Evolutionary conservation across 2,329 filamentous ascomycete species (phyloP).

Genomic region (Metarhizium robertsii): DNA sequence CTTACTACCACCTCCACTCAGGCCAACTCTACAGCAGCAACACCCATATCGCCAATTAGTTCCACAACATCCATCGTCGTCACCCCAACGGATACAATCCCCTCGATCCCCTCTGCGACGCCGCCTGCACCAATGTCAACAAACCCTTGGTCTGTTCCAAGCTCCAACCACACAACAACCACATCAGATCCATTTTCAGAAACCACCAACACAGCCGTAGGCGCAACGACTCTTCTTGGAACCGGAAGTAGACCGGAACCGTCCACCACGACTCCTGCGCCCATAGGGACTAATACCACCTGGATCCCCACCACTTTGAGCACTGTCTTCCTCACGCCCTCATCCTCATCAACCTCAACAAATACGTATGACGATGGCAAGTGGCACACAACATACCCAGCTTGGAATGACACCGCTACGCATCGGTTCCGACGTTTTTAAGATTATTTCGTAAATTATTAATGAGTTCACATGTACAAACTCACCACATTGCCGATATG

Average conservation of each 20-base stretch:
- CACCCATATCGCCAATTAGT: not conserved
- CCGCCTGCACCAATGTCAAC: not conserved
- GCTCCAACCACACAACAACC: constrained; percentile 1
- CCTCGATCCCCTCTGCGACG: not conserved
- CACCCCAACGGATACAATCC: not conserved
- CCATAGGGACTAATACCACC: not conserved
- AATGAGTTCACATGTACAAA: not conserved
- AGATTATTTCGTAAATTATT: not conserved
- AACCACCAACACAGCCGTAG: not conserved
- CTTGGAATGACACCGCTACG: constrained; percentile 30
- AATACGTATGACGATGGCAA: constrained; percentile 30
- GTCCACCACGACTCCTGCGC: not conserved
- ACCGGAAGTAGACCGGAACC: not conserved
- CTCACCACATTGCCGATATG: too few relatives aligned
- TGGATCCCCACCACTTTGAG: constrained; percentile 1
- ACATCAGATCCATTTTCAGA: constrained; percentile 1
- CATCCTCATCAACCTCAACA: constrained; percentile 12
- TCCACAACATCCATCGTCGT: not conserved
- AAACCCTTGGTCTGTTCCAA: constrained; percentile 1
- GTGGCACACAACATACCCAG: constrained; percentile 37
- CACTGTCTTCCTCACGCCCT: constrained; percentile 2
- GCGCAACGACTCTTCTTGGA: not conserved
- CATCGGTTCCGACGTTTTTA: not conserved
- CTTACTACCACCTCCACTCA: not conserved
- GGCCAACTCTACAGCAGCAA: not conserved